Conservation (phyloP, 306 rosid species). For the Quercus aquifolioides region DNA sequence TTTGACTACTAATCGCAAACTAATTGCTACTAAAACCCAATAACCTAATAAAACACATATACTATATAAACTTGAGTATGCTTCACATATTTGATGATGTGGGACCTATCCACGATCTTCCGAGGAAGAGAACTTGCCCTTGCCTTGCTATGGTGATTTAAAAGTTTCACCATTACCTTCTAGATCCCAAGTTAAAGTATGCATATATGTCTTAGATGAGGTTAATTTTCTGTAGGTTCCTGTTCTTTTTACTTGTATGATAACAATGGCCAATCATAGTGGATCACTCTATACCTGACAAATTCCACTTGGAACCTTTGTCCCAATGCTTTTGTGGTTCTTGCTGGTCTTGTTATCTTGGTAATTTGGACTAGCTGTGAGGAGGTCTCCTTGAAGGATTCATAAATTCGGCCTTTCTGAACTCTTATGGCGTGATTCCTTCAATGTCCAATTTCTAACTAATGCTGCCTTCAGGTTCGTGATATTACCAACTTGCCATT, state of each 20-base stretch:
- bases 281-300: background rate
- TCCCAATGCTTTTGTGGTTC: background rate
- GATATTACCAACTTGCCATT: conserved; percentile 79
- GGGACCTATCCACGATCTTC: background rate
- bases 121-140: background rate
- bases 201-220: background rate
- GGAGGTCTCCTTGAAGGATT: background rate
- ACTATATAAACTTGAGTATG: background rate
- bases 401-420: background rate
- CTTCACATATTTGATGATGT: background rate
- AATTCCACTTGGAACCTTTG: background rate
- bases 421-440: background rate
- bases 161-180: background rate
- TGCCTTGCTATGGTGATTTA: background rate
- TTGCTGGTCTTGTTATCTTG: background rate
- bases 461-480: conserved; percentile 44
- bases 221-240: conserved; percentile 2
- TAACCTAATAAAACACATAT: background rate
- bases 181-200: background rate
- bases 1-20: too few species aligned
- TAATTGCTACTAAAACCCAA: too few species aligned
- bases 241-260: background rate
- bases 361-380: background rate
- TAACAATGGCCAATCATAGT: background rate
- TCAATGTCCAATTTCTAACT: conserved; percentile 7